Percentiles rank a stretch among this genome's conserved stretches.
phyloP scores from a whole-genome alignment of 2,329 filamentous ascomycete genomes.

The Ceratocystis huliohia region DNA sequence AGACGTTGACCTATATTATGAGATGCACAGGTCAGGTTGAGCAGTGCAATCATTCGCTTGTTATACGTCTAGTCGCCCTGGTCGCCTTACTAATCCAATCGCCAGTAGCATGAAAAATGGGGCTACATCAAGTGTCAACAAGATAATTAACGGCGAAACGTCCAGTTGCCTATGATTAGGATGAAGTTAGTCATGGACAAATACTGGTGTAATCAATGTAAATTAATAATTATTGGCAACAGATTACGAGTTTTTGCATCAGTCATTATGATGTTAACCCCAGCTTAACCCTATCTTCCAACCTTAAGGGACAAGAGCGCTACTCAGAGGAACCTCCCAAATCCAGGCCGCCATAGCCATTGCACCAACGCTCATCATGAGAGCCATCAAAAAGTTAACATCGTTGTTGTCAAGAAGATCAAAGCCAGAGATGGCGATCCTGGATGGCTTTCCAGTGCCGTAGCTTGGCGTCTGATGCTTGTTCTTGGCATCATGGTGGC shows the following conservation, averaged over 20 bases:
- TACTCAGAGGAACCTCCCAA: conserved; percentile 43
- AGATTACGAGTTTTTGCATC: not conserved
- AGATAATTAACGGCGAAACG: no score
- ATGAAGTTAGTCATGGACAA: no score
- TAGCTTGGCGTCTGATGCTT: conserved; percentile 41
- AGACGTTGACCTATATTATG: not conserved
- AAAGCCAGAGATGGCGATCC: conserved; percentile 51
- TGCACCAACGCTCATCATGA: conserved; percentile 62
- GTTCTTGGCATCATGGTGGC: conserved; percentile 38
- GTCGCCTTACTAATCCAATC: not conserved
- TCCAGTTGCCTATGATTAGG: no score
- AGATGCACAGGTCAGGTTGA: not conserved
- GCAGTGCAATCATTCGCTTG: not conserved
- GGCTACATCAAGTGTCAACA: not conserved
- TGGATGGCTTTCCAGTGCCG: conserved; percentile 45
- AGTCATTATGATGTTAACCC: not conserved
- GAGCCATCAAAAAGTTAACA: conserved; percentile 87
- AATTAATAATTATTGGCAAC: not conserved
- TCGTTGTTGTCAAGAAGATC: conserved; percentile 88
- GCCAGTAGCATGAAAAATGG: not conserved
- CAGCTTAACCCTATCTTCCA: not conserved
- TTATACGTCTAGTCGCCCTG: not conserved
- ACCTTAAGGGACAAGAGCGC: conserved; percentile 30
- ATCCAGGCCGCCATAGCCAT: conserved; percentile 54
- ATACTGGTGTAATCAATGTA: no score